phyloP scores from a whole-genome alignment of 129 eudicot genomes.

The Smallanthus sonchifolius region DNA sequence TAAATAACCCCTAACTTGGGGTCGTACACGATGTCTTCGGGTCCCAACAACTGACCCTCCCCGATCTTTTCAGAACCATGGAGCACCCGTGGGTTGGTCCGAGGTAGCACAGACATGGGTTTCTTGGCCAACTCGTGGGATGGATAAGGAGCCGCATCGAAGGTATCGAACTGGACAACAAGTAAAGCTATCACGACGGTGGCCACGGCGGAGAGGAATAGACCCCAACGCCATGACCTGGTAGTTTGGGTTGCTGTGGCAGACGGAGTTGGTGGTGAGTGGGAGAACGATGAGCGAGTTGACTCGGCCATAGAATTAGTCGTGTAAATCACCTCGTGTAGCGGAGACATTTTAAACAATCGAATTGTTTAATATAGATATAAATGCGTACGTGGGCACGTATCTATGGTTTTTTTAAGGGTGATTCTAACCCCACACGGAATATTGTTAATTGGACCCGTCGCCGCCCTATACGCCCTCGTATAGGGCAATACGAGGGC shows the following conservation, averaged over 20 bases:
- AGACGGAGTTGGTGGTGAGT: background rate
- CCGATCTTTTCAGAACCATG: slow-evolving; percentile 57
- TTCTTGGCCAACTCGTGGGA: slow-evolving; percentile 33
- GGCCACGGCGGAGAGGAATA: slow-evolving; percentile 24
- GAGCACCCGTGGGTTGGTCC: slow-evolving; percentile 40
- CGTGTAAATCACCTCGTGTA: background rate
- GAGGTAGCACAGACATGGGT: slow-evolving; percentile 18
- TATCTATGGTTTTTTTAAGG: background rate
- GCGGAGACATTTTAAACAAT: too few relatives aligned
- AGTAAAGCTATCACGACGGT: slow-evolving; percentile 32
- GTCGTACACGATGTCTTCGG: slow-evolving; percentile 75
- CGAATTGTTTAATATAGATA: too few relatives aligned
- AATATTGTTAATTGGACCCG: too few relatives aligned
- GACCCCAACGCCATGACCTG: slow-evolving; percentile 22
- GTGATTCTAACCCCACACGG: too few relatives aligned
- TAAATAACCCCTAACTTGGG: slow-evolving; percentile 42
- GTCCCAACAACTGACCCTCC: slow-evolving; percentile 49
- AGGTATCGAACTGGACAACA: slow-evolving; percentile 51
- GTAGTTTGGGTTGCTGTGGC: slow-evolving; percentile 9
- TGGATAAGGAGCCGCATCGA: slow-evolving; percentile 62
- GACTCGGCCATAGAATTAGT: slow-evolving; percentile 17
- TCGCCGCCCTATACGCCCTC: too few relatives aligned
- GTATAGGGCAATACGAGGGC: too few relatives aligned
- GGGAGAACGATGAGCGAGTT: slow-evolving; percentile 16
- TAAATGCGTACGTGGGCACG: too few relatives aligned